phyloP scores from a whole-genome alignment of 2,329 filamentous ascomycete genomes.

The Claviceps digitariae region DNA sequence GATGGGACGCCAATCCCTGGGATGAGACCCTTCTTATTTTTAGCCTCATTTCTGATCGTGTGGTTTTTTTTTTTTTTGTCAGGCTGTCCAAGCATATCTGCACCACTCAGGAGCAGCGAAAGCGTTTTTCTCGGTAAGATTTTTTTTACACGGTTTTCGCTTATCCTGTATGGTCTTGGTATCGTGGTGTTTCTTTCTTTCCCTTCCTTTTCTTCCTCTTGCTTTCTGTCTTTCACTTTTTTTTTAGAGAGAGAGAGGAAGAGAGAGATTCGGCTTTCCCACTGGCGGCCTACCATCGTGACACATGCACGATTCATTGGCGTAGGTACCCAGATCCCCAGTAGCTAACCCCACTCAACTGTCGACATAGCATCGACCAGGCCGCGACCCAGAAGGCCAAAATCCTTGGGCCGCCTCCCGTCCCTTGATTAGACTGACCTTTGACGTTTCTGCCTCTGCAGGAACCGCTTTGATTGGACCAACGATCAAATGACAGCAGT shows the following conservation, averaged over 20 bases:
- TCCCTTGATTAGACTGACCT: not conserved
- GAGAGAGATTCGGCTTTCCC: not conserved
- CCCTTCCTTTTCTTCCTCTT: not conserved
- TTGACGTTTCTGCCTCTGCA: not conserved
- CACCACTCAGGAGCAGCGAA: too few relatives aligned
- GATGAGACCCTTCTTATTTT: not conserved
- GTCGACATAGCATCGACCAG: not conserved
- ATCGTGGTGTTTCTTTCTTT: not conserved
- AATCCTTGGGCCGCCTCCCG: not conserved
- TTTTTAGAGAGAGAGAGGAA: too few relatives aligned
- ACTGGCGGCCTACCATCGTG: not conserved
- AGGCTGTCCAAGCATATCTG: not conserved
- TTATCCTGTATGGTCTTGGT: too few relatives aligned
- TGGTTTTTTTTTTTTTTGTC: not conserved
- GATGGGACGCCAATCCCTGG: not conserved
- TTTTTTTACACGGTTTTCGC: too few relatives aligned
- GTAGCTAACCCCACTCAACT: not conserved
- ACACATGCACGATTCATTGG: not conserved
- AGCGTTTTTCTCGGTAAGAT: too few relatives aligned
- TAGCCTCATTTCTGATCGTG: not conserved
- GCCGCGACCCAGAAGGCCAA: not conserved
- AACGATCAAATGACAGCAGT: too few relatives aligned
- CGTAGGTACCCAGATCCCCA: too few relatives aligned
- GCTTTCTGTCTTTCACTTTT: too few relatives aligned
- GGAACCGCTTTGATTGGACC: not conserved